Base-by-base conservation (phyloP, 23 red algal species). In the Pyropia yezoensis region DNA sequence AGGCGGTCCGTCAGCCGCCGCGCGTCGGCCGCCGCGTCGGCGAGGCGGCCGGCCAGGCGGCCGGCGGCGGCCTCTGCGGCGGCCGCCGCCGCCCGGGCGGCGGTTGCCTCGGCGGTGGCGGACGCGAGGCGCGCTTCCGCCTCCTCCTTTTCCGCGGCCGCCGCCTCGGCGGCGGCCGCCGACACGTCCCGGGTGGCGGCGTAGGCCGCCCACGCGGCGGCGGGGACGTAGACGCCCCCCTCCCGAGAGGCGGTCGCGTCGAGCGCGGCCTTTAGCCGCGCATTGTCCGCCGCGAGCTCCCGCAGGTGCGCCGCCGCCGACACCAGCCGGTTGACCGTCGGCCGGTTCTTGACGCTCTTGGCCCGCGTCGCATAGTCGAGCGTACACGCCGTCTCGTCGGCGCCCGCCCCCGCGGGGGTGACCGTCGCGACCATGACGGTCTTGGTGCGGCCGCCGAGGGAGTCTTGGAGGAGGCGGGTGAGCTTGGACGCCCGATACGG, bases 141-240 rank as follows among this genome's bases (percentile, higher is more conserved):
- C 22, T 70, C 73, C 49, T 70, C 75, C 26, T 27, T 65, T 8
- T 47, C 39, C 39, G 39, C 39, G 7, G 39, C 39, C 39, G 39
- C 39, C 11, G 6, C 6, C 39, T 47, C 39, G 4, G 39, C 39
- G 11, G 39, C 39, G 39, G 39, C 39, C 6, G 39, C 39, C 3
- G 39, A 47, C 6, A 47, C 39, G 39, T 47, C 39, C 32, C 56
- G 39, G 3, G 68, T 57, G 62, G 56, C 84, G 15, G 74, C 52
- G 16, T 61, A 17, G 24, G 26, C 62, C 57, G 77, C 77, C 45
- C 47, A 54, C 65, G 83, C 82, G 12, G 91, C 85, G 2, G 80
- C 76, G n/a, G 94, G 86, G 12, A 98, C 27, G 62, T 87, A 98
- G 22, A 98, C 76, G 27, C 94, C 94, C 58, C 91, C 91, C 20